Base-by-base conservation (phyloP, 352 stramenopile genomes). In the Albugo candida region DNA sequence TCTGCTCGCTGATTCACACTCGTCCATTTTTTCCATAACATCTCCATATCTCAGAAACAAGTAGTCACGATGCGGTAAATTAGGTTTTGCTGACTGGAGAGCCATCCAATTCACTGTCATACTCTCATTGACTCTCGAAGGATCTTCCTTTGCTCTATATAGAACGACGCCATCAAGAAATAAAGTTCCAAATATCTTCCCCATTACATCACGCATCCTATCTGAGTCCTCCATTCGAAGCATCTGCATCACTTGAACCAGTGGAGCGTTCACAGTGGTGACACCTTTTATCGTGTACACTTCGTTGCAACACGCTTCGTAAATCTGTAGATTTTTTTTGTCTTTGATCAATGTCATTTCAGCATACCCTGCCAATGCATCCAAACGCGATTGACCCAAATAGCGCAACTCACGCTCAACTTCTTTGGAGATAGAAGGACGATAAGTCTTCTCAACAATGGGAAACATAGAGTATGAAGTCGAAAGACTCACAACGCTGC, bases 281-380 rank as follows among this genome's bases (percentile, higher is more conserved):
- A 85, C 72, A 37, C 70, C 74, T 37, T 84, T 83, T 73, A 89
- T 87, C 0, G 77, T 89, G 62, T 74, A 87, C 54, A 89, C 85
- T 52, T 89, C 77, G 43, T 84, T 77, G 49, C 86, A 73, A 24
- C 56, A 59, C 19, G 85, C 56, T 53, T 91, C 77, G 50, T 72
- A 91, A 24, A 91, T 55, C 65, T 86, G 65, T 17, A 91, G 45
- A 17, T 66, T 64, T 47, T 41, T 52, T 42, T 82, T 81, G 4
- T 86, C 70, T 54, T 83, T 85, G 36, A 87, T 43, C 11, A 80
- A 56, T 48, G 70, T 63, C 77, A 89, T 89, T 49, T 75, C 65
- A 44, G 86, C 87, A 14, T 77, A 63, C 35, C 65, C 74, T 53
- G 74, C 87, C 47, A 91, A 65, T 42, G 77, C 74, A 45, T 87